phyloP scores from a whole-genome alignment of 768 basidiomycete genomes.

The Sarcomyxa edulis region DNA sequence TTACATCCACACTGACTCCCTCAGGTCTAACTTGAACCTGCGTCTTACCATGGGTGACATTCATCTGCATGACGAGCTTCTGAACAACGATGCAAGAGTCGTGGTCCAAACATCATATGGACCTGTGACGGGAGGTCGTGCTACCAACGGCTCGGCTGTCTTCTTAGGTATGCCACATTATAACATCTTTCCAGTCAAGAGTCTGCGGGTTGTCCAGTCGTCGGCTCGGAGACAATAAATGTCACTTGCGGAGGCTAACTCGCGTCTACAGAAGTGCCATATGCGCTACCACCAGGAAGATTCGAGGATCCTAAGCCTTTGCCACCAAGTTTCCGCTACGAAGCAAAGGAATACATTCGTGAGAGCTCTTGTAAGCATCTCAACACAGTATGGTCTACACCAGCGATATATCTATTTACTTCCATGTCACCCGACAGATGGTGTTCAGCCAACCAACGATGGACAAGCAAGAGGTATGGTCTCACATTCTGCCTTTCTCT shows the following conservation, averaged over 20 bases:
- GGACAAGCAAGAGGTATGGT: constrained; percentile 54
- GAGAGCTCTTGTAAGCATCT: constrained; percentile 51
- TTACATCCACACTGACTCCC: neutral
- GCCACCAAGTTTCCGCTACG: constrained; percentile 49
- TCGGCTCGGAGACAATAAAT: neutral
- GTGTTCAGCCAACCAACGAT: constrained; percentile 57
- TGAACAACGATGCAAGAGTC: constrained; percentile 37
- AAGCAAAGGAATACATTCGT: constrained; percentile 51
- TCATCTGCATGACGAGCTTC: constrained; percentile 59
- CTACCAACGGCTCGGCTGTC: constrained; percentile 53
- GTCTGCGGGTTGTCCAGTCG: too few species aligned
- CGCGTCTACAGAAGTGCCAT: constrained; percentile 58
- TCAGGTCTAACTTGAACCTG: too few species aligned
- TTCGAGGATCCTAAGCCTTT: constrained; percentile 61
- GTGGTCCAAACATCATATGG: constrained; percentile 52
- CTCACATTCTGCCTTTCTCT: neutral
- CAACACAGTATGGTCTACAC: too few species aligned
- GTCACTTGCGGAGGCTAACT: neutral
- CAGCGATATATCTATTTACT: too few species aligned
- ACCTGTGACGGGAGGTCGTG: constrained; percentile 50
- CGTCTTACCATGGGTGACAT: constrained; percentile 16
- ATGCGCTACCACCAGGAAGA: constrained; percentile 57
- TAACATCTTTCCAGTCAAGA: neutral
- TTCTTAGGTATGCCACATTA: constrained; percentile 56
- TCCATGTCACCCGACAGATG: too few species aligned